Evolutionary conservation across 2,329 filamentous ascomycete species (phyloP).

Genomic region (Diaporthe aspalathi): DNA sequence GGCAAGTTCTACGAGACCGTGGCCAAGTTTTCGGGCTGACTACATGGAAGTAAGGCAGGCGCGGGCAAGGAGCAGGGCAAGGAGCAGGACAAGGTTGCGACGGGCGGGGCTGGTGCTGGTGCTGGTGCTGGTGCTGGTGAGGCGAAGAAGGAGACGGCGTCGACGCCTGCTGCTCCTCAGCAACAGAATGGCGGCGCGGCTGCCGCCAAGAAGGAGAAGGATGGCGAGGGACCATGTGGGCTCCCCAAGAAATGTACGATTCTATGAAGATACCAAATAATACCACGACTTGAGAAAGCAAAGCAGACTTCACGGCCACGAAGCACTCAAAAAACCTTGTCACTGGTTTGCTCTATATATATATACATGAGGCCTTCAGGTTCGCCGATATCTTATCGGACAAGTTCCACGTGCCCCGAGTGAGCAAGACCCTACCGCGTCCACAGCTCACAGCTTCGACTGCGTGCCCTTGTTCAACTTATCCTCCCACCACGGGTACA

Average conservation of each 20-base stretch:
- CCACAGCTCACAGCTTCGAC: constrained; percentile 25
- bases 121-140: too few relatives aligned
- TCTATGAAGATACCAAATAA: constrained; percentile 57
- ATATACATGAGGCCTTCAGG: too few relatives aligned
- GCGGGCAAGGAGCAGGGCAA: constrained; percentile 43
- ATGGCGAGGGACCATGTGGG: constrained; percentile 77
- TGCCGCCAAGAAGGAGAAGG: constrained; percentile 41
- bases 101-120: constrained; percentile 41
- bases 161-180: constrained; percentile 36
- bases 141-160: constrained; percentile 34
- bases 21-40: constrained; percentile 80
- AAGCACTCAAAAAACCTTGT: neutral
- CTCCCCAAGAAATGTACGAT: constrained; percentile 80
- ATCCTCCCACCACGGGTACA: constrained; percentile 77
- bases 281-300: neutral
- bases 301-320: neutral
- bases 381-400: too few relatives aligned
- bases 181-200: constrained; percentile 39
- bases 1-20: constrained; percentile 84
- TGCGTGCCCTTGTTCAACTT: constrained; percentile 49
- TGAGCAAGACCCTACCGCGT: too few relatives aligned
- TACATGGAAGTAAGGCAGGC: constrained; percentile 69
- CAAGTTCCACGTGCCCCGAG: too few relatives aligned
- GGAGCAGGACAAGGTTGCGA: neutral
- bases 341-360: neutral